phyloP scores from a whole-genome alignment of 805 yeast genomes.

The Hanseniaspora lindneri region DNA sequence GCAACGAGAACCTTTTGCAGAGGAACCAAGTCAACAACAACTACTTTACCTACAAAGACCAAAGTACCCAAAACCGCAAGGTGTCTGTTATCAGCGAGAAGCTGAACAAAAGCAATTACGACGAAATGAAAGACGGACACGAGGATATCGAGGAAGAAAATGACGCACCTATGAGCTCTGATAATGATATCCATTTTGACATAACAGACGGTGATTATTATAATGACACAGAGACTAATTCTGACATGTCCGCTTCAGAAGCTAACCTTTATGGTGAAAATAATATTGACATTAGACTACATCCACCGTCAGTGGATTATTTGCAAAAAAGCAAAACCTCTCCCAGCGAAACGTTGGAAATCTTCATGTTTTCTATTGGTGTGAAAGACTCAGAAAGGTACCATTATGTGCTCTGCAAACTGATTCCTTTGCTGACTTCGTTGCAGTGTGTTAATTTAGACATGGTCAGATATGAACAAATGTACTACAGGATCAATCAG shows the following conservation, averaged over 20 bases:
- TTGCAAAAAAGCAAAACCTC: neutral
- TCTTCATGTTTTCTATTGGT: conserved; percentile 11
- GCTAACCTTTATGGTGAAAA: neutral
- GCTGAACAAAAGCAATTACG: neutral
- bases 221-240: neutral
- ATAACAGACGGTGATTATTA: neutral
- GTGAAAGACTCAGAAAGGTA: conserved; percentile 1
- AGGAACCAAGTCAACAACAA: neutral
- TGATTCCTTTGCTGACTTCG: conserved; percentile 1
- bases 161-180: neutral
- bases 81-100: conserved; percentile 1
- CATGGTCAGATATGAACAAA: conserved; percentile 11
- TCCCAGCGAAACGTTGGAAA: neutral
- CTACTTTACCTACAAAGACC: neutral
- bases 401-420: neutral
- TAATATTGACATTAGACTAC: neutral
- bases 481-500: conserved; percentile 3
- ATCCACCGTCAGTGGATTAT: conserved; percentile 2
- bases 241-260: neutral
- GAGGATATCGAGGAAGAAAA: neutral
- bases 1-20: neutral
- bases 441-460: neutral
- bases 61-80: neutral
- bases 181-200: neutral
- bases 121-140: neutral